A percentile compares a stretch with the other conserved stretches of the same genome.
Evolutionary conservation across 345 rosid genomes (phyloP).

Genomic region (Hibiscus tridactylites): DNA sequence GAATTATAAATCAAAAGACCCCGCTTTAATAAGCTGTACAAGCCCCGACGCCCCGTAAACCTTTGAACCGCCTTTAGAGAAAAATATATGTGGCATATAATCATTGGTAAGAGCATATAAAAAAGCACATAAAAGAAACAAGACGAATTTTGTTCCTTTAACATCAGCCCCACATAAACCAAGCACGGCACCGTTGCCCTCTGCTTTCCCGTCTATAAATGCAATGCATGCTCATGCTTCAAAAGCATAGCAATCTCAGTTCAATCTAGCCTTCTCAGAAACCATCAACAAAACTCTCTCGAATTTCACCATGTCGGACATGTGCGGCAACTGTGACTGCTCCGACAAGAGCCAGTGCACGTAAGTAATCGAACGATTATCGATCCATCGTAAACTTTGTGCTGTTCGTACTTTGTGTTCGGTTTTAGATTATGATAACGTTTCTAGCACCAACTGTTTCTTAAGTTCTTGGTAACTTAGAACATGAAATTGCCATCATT

Average conservation of each 20-base stretch:
- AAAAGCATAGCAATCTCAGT: conserved; percentile 5
- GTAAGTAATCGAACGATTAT: not conserved
- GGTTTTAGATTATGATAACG: not conserved
- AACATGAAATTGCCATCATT: not conserved
- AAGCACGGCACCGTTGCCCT: not conserved
- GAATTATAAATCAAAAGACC: too few relatives aligned
- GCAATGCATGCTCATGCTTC: conserved; percentile 18
- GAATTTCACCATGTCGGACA: conserved; percentile 51
- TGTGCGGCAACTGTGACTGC: conserved; percentile 77
- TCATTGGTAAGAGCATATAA: too few relatives aligned
- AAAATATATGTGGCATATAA: too few relatives aligned
- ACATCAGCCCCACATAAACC: not conserved
- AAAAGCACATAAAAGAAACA: too few relatives aligned
- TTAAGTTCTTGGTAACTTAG: too few relatives aligned
- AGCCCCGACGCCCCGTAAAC: too few relatives aligned
- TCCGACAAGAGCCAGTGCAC: conserved; percentile 66
- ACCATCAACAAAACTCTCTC: not conserved
- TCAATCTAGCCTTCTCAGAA: not conserved
- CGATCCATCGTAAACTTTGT: not conserved
- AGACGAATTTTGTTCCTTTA: too few relatives aligned
- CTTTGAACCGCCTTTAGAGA: too few relatives aligned
- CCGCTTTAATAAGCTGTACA: too few relatives aligned
- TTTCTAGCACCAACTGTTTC: too few relatives aligned
- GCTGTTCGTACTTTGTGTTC: too few relatives aligned
- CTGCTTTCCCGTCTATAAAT: conserved; percentile 40